Evolutionary conservation across 2,329 filamentous ascomycete genomes (phyloP).

Genomic region (Bertia moriformis): DNA sequence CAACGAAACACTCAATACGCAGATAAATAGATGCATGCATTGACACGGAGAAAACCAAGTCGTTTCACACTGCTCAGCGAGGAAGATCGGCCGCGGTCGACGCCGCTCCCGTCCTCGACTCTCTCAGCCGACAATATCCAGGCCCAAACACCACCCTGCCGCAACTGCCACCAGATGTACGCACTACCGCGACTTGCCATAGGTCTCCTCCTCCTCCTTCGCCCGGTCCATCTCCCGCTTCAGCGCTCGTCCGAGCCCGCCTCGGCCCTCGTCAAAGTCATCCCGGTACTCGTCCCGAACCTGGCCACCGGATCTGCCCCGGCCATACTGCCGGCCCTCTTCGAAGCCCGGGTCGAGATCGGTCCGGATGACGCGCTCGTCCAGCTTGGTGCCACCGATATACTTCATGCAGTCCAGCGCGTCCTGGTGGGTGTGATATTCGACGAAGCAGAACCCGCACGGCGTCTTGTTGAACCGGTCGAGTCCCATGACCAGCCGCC

Average conservation of each 20-base stretch:
- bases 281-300: constrained; percentile 95
- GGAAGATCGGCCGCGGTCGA: too few relatives aligned
- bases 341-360: constrained; percentile 92
- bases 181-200: too few relatives aligned
- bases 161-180: too few relatives aligned
- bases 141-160: too few relatives aligned
- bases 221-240: constrained; percentile 47
- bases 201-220: constrained; percentile 44
- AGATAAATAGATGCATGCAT: too few relatives aligned
- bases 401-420: constrained; percentile 98
- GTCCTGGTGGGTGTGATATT: constrained; percentile 96
- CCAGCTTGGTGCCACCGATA: constrained; percentile 90
- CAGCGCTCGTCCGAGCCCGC: constrained; percentile 65
- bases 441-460: constrained; percentile 98
- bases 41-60: too few relatives aligned
- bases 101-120: too few relatives aligned
- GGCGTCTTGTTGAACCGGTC: constrained; percentile 96
- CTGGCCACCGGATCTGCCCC: constrained; percentile 89
- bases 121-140: too few relatives aligned
- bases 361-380: constrained; percentile 89
- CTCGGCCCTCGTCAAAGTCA: constrained; percentile 88
- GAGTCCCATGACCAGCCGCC: constrained; percentile 92
- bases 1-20: too few relatives aligned
- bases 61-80: too few relatives aligned
- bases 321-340: constrained; percentile 88